A percentile compares a stretch with the other conserved stretches of the same genome.
Evolutionary conservation across 164 flowering plant species (phyloP).

Genomic region (Magnolia changhungtana): DNA sequence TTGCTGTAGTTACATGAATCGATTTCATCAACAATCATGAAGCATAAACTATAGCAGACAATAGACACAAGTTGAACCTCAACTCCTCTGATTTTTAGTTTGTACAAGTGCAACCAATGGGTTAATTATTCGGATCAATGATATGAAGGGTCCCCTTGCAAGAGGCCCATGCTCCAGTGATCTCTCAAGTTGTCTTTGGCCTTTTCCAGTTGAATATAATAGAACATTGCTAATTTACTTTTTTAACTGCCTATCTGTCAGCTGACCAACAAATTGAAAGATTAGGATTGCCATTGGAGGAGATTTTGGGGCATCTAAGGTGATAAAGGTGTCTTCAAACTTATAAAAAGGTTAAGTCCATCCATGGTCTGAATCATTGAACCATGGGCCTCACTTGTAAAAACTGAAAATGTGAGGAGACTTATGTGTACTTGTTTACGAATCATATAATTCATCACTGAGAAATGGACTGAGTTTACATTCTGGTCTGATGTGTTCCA

Average conservation of each 20-base stretch:
- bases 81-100: not conserved
- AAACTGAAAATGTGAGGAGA: not conserved
- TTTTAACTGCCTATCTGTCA: not conserved
- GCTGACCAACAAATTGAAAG: not conserved
- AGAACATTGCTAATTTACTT: no score
- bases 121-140: no score
- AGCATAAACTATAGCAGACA: no score
- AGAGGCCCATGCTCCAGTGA: not conserved
- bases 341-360: no score
- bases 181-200: no score
- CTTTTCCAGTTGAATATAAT: no score
- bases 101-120: not conserved
- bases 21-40: not conserved
- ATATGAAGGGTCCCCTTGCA: not conserved
- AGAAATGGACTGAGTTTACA: not conserved
- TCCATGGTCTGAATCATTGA: no score
- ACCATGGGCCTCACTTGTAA: not conserved
- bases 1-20: slow-evolving; percentile 1
- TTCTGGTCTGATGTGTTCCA: not conserved
- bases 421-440: not conserved
- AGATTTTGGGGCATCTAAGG: no score
- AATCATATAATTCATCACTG: not conserved
- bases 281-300: no score
- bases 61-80: not conserved
- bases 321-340: no score